These are phyloP conservation scores for Exophiala phaeomuriformis DNA, from an alignment of 2,329 filamentous ascomycete genomes.

Conservation along the genomic window DNA sequence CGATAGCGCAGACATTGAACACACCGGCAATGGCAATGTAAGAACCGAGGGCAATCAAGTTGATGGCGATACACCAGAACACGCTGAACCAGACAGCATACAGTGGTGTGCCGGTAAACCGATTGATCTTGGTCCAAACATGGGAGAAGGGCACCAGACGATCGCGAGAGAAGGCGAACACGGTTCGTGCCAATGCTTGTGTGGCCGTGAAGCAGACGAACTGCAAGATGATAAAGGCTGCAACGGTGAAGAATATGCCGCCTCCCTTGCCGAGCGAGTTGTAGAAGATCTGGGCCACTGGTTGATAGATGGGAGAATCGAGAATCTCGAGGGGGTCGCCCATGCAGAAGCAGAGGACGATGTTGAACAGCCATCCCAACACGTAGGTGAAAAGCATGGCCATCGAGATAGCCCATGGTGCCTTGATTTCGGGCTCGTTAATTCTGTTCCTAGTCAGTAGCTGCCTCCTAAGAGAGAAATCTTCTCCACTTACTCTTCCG, in stretches of 20 bases:
- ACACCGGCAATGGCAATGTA: conserved; percentile 43
- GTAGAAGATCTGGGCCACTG: conserved; percentile 52
- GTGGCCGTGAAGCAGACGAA: conserved; percentile 54
- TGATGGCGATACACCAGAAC: conserved; percentile 50
- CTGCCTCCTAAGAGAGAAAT: conserved; percentile 13
- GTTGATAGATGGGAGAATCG: conserved; percentile 43
- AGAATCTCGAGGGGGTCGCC: conserved; percentile 44
- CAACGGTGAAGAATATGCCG: conserved; percentile 50
- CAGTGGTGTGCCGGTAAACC: conserved; percentile 46
- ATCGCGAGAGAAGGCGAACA: conserved; percentile 52
- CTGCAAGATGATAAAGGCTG: conserved; percentile 52
- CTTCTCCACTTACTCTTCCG: conserved; percentile 39
- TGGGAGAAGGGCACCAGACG: conserved; percentile 42
- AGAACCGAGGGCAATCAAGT: conserved; percentile 52
- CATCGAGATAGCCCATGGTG: conserved; percentile 50
- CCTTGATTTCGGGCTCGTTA: conserved; percentile 44
- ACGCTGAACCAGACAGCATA: conserved; percentile 51
- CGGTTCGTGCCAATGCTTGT: conserved; percentile 47
- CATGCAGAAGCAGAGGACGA: conserved; percentile 53
- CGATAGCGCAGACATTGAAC: conserved; percentile 42
- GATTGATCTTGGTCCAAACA: conserved; percentile 46
- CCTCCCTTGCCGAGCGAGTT: conserved; percentile 49
- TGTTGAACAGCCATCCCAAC: conserved; percentile 51
- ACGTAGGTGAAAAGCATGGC: conserved; percentile 52
- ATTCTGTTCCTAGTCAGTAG: conserved; percentile 34